Evolutionary conservation across 2,329 filamentous ascomycete genomes (phyloP).

Genomic region (Diaporthe ilicicola): DNA sequence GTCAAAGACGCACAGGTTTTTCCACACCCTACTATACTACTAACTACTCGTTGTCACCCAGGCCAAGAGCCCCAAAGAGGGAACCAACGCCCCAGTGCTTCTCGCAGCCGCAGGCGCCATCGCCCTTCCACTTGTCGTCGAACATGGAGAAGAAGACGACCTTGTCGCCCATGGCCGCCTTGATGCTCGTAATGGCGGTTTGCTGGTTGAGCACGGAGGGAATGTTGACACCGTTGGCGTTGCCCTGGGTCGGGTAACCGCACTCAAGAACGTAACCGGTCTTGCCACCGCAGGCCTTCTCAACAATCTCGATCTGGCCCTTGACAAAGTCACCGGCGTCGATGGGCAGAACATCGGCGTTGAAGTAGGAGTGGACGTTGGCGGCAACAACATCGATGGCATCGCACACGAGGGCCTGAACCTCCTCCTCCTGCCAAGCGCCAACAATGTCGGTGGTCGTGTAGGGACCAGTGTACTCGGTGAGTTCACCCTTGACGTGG

Average conservation of each 20-base stretch:
- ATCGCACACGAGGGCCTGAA: conserved; percentile 68
- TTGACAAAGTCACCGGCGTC: conserved; percentile 80
- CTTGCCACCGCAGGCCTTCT: conserved; percentile 74
- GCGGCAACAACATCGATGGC: conserved; percentile 81
- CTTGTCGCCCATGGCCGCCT: conserved; percentile 69
- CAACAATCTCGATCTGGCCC: conserved; percentile 75
- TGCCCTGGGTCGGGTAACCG: conserved; percentile 82
- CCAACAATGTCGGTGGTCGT: conserved; percentile 89
- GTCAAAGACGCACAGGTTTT: conserved; percentile 10
- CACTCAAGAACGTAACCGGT: conserved; percentile 85
- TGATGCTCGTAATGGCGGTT: conserved; percentile 76
- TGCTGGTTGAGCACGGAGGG: conserved; percentile 74
- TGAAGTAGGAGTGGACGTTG: conserved; percentile 97
- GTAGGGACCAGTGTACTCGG: conserved; percentile 74
- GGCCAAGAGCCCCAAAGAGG: conserved; percentile 49
- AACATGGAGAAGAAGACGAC: conserved; percentile 84
- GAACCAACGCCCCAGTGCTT: conserved; percentile 77
- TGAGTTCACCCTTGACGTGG: conserved; percentile 70
- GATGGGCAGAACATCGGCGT: conserved; percentile 68
- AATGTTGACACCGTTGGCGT: conserved; percentile 75
- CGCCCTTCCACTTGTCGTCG: conserved; percentile 83
- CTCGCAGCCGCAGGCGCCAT: conserved; percentile 77
- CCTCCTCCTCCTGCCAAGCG: conserved; percentile 74
- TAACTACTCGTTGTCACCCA: conserved; percentile 14
- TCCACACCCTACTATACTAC: background rate